Conservation (phyloP, 805 yeast genomes). For the Aciculoconidium aculeatum region DNA sequence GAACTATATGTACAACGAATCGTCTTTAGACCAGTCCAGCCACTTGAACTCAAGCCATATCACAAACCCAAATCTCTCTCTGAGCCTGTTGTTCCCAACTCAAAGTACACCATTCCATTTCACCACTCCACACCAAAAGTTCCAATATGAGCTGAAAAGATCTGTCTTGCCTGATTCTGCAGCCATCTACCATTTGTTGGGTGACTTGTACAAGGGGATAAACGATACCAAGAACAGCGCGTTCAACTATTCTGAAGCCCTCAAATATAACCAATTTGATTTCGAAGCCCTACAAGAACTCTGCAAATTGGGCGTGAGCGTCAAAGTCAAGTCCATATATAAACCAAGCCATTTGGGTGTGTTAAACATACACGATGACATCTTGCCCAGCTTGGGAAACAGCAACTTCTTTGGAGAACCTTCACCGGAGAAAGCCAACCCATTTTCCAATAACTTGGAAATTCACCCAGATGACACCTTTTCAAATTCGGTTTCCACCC, state of each 20-base stretch:
- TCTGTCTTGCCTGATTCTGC: slow-evolving; percentile 59
- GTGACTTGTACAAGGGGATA: slow-evolving; percentile 53
- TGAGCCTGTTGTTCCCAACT: too few species aligned
- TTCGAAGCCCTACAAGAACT: slow-evolving; percentile 84
- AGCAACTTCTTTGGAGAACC: slow-evolving; percentile 4
- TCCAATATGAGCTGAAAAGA: slow-evolving; percentile 35
- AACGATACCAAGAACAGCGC: slow-evolving; percentile 65
- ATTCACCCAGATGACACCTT: slow-evolving; percentile 20
- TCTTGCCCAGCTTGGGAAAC: slow-evolving; percentile 1
- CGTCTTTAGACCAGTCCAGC: slow-evolving; percentile 6
- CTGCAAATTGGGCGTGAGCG: slow-evolving; percentile 63
- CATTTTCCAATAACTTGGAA: slow-evolving; percentile 28
- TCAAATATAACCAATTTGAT: slow-evolving; percentile 69
- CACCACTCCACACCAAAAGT: slow-evolving; percentile 15
- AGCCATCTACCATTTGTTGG: slow-evolving; percentile 61
- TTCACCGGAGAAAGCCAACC: slow-evolving; percentile 20
- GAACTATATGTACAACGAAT: slow-evolving; percentile 25
- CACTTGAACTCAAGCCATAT: too few species aligned
- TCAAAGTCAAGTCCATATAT: slow-evolving; percentile 54
- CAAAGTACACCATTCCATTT: slow-evolving; percentile 15
- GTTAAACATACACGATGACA: slow-evolving; percentile 5
- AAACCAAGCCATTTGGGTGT: slow-evolving; percentile 16
- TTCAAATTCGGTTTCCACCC: slow-evolving; percentile 23
- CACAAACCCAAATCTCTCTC: too few species aligned
- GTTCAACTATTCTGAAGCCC: slow-evolving; percentile 60